Evolutionary conservation across 345 rosid genomes (phyloP).

Genomic region (Zanthoxylum bungeanum): DNA sequence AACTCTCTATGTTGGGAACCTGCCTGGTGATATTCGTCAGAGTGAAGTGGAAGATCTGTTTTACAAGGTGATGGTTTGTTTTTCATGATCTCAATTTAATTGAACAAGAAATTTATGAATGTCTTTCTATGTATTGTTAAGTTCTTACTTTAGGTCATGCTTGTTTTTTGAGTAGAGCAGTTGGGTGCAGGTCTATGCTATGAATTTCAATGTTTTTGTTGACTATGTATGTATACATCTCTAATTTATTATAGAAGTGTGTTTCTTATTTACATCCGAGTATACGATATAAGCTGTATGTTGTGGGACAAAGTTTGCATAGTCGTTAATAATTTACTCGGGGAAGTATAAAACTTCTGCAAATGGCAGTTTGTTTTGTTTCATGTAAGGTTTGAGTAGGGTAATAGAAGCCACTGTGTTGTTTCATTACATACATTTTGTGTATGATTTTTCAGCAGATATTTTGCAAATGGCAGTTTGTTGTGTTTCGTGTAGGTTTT

Average conservation of each 20-base stretch:
- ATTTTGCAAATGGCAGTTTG: neutral
- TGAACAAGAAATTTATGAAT: neutral
- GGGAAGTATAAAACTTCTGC: neutral
- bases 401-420: neutral
- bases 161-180: no score
- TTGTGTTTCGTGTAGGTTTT: neutral
- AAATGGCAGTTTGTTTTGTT: neutral
- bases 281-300: neutral
- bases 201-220: neutral
- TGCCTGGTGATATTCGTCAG: constrained; percentile 93
- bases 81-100: neutral
- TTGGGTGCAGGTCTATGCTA: no score
- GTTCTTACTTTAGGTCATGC: neutral
- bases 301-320: neutral
- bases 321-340: neutral
- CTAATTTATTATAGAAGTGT: neutral
- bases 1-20: constrained; percentile 94
- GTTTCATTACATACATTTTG: neutral
- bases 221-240: neutral
- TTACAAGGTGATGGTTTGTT: constrained; percentile 54
- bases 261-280: neutral
- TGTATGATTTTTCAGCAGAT: neutral
- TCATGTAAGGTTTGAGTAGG: neutral
- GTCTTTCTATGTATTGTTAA: neutral
- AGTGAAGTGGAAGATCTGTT: constrained; percentile 98